These are phyloP conservation scores for Vaucheria bursata DNA, from an alignment of 352 stramenopile species.

Conservation along the genomic window DNA sequence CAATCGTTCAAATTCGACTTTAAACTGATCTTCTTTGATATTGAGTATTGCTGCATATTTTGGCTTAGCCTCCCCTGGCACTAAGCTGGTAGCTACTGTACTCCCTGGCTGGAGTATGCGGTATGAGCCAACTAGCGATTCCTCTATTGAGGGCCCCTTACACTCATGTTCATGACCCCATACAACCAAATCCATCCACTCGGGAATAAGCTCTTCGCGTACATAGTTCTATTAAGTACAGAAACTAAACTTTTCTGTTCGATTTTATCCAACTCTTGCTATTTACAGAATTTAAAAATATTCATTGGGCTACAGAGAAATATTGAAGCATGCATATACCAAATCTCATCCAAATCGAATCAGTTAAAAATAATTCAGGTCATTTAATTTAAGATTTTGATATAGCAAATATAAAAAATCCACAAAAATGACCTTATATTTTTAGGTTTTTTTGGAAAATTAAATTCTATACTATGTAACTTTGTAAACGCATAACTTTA, in stretches of 20 bases:
- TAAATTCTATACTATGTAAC: too few species aligned
- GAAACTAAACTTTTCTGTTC: conserved; percentile 69
- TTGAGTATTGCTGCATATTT: conserved; percentile 79
- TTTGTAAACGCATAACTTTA: too few species aligned
- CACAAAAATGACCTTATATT: too few species aligned
- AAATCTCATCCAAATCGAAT: neutral
- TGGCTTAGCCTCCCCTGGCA: conserved; percentile 64
- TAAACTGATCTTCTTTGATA: conserved; percentile 49
- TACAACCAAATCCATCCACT: conserved; percentile 78
- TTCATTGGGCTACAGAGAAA: too few species aligned
- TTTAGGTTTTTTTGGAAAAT: too few species aligned
- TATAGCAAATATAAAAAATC: too few species aligned
- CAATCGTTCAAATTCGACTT: conserved; percentile 3
- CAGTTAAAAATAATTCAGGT: neutral
- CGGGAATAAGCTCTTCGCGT: conserved; percentile 91
- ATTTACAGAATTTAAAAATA: too few species aligned
- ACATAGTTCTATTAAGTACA: conserved; percentile 89
- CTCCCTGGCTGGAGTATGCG: conserved; percentile 92
- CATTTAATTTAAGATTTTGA: too few species aligned
- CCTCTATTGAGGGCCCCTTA: conserved; percentile 44
- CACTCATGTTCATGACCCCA: conserved; percentile 93
- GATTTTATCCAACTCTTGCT: too few species aligned
- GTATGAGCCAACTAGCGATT: conserved; percentile 88
- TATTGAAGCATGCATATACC: too few species aligned
- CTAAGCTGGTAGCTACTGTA: conserved; percentile 86